phyloP scores from a whole-genome alignment of 164 flowering plant genomes.

The Macadamia integrifolia region DNA sequence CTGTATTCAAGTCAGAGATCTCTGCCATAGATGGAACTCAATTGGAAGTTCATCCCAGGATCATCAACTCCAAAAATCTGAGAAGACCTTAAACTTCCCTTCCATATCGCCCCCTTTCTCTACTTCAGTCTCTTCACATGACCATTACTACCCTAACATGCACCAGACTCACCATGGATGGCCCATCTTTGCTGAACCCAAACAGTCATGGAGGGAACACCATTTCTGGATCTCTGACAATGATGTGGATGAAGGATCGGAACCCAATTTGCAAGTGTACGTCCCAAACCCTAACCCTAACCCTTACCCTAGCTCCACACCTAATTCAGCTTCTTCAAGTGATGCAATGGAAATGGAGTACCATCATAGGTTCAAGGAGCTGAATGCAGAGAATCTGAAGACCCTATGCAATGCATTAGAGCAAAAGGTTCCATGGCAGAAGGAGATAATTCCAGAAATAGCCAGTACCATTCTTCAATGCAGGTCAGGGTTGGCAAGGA shows the following conservation, averaged over 20 bases:
- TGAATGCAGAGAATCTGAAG: constrained; percentile 55
- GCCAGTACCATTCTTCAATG: constrained; percentile 61
- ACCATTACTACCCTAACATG: constrained; percentile 31
- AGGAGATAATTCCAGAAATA: constrained; percentile 59
- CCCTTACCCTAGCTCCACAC: constrained; percentile 51
- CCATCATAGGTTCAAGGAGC: constrained; percentile 47
- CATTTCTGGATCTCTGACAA: constrained; percentile 35
- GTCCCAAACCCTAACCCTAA: constrained; percentile 35
- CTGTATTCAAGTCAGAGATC: constrained; percentile 42
- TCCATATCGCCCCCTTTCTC: no score
- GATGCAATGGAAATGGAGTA: constrained; percentile 62
- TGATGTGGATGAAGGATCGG: constrained; percentile 11
- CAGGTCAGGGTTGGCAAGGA: constrained; percentile 64
- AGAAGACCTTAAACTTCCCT: constrained; percentile 35
- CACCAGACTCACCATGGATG: constrained; percentile 32
- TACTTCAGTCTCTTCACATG: constrained; percentile 31
- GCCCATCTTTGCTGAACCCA: constrained; percentile 36
- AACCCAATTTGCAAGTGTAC: constrained; percentile 33
- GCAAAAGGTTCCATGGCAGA: constrained; percentile 79
- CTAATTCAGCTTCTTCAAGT: constrained; percentile 58
- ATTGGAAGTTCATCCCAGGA: constrained; percentile 53
- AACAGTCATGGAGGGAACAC: constrained; percentile 27
- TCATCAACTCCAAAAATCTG: constrained; percentile 27
- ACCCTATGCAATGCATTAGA: constrained; percentile 60
- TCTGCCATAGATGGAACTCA: constrained; percentile 59